Evolutionary conservation across 169 alveolate genomes (phyloP), one percentile per base, ranked within the genome.

Genomic region (Plasmodium chabaudi): DNA sequence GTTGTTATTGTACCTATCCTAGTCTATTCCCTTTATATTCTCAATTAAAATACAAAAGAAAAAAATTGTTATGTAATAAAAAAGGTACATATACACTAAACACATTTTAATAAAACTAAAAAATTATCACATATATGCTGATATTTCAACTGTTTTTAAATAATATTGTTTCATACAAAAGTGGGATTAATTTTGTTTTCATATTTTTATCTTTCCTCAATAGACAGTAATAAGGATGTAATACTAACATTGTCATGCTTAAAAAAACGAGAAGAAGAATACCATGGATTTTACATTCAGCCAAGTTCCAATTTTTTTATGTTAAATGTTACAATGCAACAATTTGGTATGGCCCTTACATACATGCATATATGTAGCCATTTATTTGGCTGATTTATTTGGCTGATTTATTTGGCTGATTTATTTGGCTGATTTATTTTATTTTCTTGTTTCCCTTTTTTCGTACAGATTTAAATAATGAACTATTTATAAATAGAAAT

Each of bases 241-340:
- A 13, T 67, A 15, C 44, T 79, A n/a, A 65, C 70, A n/a, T 51
- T 79, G 46, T 65, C 68, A 1, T 79, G 89, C 61, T 51, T 79
- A 55, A 67, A 47, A 47, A 79, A 67, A 44, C 53, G 23, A 55
- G 75, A 34, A 39, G 68, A 67, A 79, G 53, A 7, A 57, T 79
- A 65, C 25, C 82, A 79, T 47, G 70, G 65, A 21, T 79, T 79
- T 79, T 67, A 53, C 34, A 61, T 67, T 15, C 84, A 79, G 1
- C 39, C 42, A 17, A 65, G 46, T 9, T 64, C 49, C 1, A 79
- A 17, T 71, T 64, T 59, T 71, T 79, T 67, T 61, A 65, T 55
- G 84, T 10, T 79, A 55, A 79, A 79, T 25, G 84, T 79, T 13
- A 79, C 89, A 1, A 42, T 79, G 6, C 89, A 79, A 15, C 82